Base-by-base conservation (phyloP, 1,284 basidiomycete species). In the Cutaneotrichosporon sp. region DNA sequence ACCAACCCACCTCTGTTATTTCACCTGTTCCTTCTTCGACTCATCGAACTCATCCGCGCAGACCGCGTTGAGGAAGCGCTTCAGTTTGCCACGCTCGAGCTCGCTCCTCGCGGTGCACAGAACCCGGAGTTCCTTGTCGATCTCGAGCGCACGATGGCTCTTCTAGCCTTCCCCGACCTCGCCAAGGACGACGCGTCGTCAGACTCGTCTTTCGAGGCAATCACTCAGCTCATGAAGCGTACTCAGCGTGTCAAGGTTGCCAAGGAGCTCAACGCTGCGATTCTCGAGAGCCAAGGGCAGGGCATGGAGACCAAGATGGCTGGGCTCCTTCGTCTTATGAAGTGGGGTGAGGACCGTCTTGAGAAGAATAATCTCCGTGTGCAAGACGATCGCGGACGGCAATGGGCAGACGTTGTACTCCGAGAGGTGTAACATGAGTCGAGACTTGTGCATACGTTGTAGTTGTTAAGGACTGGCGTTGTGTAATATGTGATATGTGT, bases 31-130 rank as follows among this genome's bases (percentile, higher is more conserved):
- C 92, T 97, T 69, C 91, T 97, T 77, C 91, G 90, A 68, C 84
- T 99, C 47, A 97, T 98, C 77, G 97, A 99, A 81, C 88, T 88
- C 70, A 97, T 99, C 72, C 90, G 95, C 0, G 85, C 88, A 58
- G 90, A 90, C 34, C 85, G 86, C 36, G 86, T 94, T 63, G 81
- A 84, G 11, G 89, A 92, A 58, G 96, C 96, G 0, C 82, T 99
- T 42, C 82, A 87, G 63, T 98, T 99, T 81, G 96, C 96, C 0
- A 91, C 97, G 68, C 86, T 89, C 58, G 93, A 98, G 77, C 85
- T 99, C 4, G 96, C 96, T 2, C 94, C 93, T 13, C 88, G 94
- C 9, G 96, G 93, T 2, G 92, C 97, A 73, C 92, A 97, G 82
- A 91, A 90, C 64, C 94, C 94, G 0, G 90, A 97, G 74, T 97